A percentile compares a stretch with the other conserved stretches of the same genome.
phyloP scores from a whole-genome alignment of 306 rosid species.

The Adenanthera pavonina region DNA sequence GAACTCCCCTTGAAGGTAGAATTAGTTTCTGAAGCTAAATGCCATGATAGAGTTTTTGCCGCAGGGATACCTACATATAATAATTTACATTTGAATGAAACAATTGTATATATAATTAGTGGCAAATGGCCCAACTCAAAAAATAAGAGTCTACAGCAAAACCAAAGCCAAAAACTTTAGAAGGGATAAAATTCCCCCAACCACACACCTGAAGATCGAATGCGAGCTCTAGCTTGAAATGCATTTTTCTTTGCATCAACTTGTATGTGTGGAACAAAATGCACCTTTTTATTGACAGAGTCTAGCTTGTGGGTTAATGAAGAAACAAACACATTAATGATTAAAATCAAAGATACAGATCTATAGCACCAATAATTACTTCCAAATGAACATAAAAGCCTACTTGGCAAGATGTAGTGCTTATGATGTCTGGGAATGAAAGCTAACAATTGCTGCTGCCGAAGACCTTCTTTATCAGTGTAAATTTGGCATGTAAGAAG shows the following conservation, averaged over 20 bases:
- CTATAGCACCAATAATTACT: constrained; percentile 28
- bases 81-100: constrained; percentile 23
- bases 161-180: constrained; percentile 29
- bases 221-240: constrained; percentile 68
- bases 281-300: constrained; percentile 89
- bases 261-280: constrained; percentile 82
- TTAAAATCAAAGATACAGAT: constrained; percentile 34
- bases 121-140: neutral
- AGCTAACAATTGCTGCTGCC: constrained; percentile 92
- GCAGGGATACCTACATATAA: constrained; percentile 60
- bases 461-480: constrained; percentile 80
- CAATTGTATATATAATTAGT: constrained; percentile 14
- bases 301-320: constrained; percentile 54
- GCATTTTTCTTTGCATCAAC: constrained; percentile 69
- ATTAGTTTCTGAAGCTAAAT: constrained; percentile 95
- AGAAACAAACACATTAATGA: constrained; percentile 33
- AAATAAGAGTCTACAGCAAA: constrained; percentile 21
- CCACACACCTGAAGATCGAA: constrained; percentile 76
- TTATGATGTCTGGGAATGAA: constrained; percentile 95
- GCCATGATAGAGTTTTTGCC: constrained; percentile 94
- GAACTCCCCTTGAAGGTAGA: constrained; percentile 76
- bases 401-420: constrained; percentile 97
- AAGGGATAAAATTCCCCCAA: constrained; percentile 35
- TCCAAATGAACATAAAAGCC: constrained; percentile 44
- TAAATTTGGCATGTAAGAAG: constrained; percentile 82